These are phyloP conservation scores for Cochlearia excelsa DNA, from an alignment of 345 rosid genomes.

Conservation along the genomic window DNA sequence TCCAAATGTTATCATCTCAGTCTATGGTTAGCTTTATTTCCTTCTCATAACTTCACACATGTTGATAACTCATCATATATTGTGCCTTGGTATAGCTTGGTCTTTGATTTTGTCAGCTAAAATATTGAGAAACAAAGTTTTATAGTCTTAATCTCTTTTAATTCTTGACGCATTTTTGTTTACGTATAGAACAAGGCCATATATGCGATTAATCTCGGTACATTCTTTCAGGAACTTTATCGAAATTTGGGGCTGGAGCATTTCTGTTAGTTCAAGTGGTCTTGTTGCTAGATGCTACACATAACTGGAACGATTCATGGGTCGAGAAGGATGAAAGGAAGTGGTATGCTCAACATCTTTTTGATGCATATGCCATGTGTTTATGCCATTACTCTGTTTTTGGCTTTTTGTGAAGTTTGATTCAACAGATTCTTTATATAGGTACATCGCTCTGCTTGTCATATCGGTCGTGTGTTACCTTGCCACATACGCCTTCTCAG, in stretches of 20 bases:
- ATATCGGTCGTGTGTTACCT: conserved; percentile 80
- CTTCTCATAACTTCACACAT: background rate
- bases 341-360: conserved; percentile 50
- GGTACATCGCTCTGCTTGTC: conserved; percentile 84
- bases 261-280: conserved; percentile 93
- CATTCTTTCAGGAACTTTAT: conserved; percentile 55
- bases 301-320: conserved; percentile 97
- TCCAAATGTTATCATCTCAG: conserved; percentile 59
- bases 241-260: conserved; percentile 96
- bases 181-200: background rate
- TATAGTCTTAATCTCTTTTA: background rate
- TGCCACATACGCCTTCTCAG: conserved; percentile 72
- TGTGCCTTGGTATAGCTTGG: background rate
- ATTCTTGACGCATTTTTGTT: background rate
- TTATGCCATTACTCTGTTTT: background rate
- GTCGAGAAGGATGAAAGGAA: conserved; percentile 93
- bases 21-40: conserved; percentile 59
- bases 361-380: background rate
- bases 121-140: background rate
- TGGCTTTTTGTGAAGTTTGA: background rate
- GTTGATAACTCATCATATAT: background rate
- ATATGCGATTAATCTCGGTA: background rate
- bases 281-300: conserved; percentile 77
- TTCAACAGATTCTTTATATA: conserved; percentile 29
- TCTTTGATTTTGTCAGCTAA: background rate